phyloP scores from a whole-genome alignment of 108 stramenopile species.

The Pseudonitzschia multiseries region DNA sequence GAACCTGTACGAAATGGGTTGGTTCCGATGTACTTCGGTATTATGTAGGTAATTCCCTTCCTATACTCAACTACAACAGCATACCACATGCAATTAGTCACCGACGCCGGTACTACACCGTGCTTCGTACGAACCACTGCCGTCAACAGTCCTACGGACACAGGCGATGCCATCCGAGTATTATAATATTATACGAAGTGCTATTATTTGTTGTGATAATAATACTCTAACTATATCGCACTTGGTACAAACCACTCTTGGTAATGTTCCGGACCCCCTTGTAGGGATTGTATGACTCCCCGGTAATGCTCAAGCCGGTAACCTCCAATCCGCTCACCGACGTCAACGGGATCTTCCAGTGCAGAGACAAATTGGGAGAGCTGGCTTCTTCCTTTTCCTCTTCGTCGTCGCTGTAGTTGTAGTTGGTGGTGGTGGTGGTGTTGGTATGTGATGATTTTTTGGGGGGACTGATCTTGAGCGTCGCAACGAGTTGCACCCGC shows the following conservation, averaged over 20 bases:
- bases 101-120: no score
- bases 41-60: no score
- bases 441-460: constrained; percentile 13
- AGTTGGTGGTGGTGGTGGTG: not conserved
- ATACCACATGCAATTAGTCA: no score
- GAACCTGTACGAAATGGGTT: no score
- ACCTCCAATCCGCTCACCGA: constrained; percentile 93
- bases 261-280: constrained; percentile 94
- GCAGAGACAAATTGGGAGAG: constrained; percentile 80
- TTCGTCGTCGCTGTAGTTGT: constrained; percentile 21
- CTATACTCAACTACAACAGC: no score
- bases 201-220: no score
- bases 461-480: constrained; percentile 24
- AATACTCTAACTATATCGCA: constrained; percentile 59
- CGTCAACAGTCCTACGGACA: no score
- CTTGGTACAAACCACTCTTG: constrained; percentile 84
- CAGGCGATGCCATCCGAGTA: no score
- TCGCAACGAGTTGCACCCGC: constrained; percentile 30
- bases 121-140: no score
- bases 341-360: constrained; percentile 94
- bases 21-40: no score
- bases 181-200: no score
- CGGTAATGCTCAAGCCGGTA: constrained; percentile 84
- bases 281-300: constrained; percentile 95
- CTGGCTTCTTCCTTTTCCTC: constrained; percentile 18